Evolutionary conservation across 2,329 filamentous ascomycete genomes (phyloP).

Genomic region (Aschersonia sp.): DNA sequence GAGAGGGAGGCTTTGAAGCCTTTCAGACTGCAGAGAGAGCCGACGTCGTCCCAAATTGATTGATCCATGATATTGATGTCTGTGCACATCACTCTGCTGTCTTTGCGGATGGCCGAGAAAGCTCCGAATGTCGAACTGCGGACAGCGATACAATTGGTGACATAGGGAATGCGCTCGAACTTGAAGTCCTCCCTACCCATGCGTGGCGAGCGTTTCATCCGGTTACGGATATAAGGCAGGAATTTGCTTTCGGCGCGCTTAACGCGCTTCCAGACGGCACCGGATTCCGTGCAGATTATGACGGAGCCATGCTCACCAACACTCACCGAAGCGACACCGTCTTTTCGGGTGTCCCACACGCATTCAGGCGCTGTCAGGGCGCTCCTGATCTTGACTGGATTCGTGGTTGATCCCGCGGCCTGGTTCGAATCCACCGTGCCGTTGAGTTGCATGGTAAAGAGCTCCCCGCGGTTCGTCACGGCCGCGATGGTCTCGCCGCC

Average conservation of each 20-base stretch:
- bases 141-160: conserved; percentile 73
- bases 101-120: conserved; percentile 74
- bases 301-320: conserved; percentile 90
- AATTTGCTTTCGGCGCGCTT: conserved; percentile 65
- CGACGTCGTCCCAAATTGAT: conserved; percentile 59
- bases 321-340: conserved; percentile 72
- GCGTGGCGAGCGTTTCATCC: conserved; percentile 23
- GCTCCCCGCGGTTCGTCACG: conserved; percentile 67
- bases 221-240: too few relatives aligned
- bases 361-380: conserved; percentile 65
- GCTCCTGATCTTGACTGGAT: conserved; percentile 77
- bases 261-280: conserved; percentile 82
- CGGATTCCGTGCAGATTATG: conserved; percentile 82
- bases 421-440: conserved; percentile 48
- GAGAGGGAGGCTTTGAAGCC: conserved; percentile 35
- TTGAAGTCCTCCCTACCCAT: conserved; percentile 79
- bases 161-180: conserved; percentile 76
- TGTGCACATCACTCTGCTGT: conserved; percentile 66
- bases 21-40: conserved; percentile 52
- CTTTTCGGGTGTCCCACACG: conserved; percentile 81
- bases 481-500: conserved; percentile 89
- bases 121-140: conserved; percentile 81
- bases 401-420: conserved; percentile 64
- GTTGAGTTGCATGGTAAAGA: conserved; percentile 72
- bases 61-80: conserved; percentile 52